Base-by-base conservation (phyloP, 176 grass and related monocot genomes). In the Avena eriantha region DNA sequence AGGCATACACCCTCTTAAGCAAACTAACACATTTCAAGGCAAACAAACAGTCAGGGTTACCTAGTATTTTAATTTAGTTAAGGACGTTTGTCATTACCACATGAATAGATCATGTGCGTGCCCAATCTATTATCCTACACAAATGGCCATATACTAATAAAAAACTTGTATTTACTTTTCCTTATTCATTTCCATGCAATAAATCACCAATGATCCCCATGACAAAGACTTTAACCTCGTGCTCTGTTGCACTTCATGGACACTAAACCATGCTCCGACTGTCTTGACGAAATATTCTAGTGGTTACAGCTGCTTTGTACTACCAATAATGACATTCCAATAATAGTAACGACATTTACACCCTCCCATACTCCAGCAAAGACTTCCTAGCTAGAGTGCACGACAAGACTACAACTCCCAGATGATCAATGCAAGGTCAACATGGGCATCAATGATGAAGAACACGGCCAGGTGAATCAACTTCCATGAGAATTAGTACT, bases 281-380 rank as follows among this genome's bases (percentile, higher is more conserved):
- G 83, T 73, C 72, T 92, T 50, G 19, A 43, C 18, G 48, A 10
- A 68, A 83, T 66, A 2, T 68, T 81, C 76, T 6, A 6, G 45
- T 31, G 11, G 26, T 48, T 81, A 1, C 26, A 3, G 0, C 18
- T 19, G 35, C 50, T 83, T 13, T 94, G 83, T 84, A 21, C 35
- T n/a, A 12, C 16, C 0, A 8, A 39, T 8, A 71, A 76, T 23
- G 86, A 85, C 81, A 83, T 57, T 24, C 49, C 89, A 34, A 74
- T 80, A 77, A 77, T 94, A 35, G 29, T 83, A 78, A 90, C 82
- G 36, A 87, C 71, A 36, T 35, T 41, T 87, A 87, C 76, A 7
- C 33, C 69, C 22, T 93, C 26, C 61, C 81, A 34, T 82, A 85
- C 76, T 90, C 85, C 10, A 10, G 84, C 34, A 76, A 74, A 48